Conservation (phyloP, 148 eudicot species). For the Suaeda aralocaspica region DNA sequence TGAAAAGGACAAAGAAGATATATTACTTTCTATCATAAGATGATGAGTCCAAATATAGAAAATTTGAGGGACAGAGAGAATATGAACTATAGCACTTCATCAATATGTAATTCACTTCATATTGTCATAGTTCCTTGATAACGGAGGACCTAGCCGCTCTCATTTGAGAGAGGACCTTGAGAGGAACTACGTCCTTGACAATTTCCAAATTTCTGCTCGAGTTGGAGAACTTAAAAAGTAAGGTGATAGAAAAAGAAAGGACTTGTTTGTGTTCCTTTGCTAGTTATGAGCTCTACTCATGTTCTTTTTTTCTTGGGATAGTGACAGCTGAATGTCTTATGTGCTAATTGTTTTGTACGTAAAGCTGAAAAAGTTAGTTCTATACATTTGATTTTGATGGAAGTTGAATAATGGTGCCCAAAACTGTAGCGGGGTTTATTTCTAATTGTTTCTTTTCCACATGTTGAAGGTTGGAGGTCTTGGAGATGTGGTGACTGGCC, state of each 20-base stretch:
- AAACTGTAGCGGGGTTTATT: neutral
- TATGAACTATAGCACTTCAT: neutral
- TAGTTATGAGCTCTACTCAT: neutral
- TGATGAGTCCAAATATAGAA: neutral
- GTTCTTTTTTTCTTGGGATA: too few relatives aligned
- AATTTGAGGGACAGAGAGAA: too few relatives aligned
- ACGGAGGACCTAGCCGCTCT: neutral
- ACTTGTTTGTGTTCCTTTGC: neutral
- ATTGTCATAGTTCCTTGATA: neutral
- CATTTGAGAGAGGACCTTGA: neutral
- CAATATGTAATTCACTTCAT: neutral
- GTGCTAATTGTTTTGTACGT: neutral
- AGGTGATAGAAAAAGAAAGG: neutral
- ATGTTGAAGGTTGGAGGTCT: constrained; percentile 85
- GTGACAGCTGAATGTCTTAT: neutral
- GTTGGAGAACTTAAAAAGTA: neutral
- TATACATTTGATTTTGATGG: neutral
- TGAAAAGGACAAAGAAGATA: neutral
- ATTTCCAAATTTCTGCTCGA: neutral
- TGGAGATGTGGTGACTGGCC: constrained; percentile 97
- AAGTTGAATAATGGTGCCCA: neutral
- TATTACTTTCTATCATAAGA: neutral
- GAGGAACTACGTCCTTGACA: neutral
- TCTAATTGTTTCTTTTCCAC: constrained; percentile 6
- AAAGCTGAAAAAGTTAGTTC: neutral